Conservation (phyloP, 768 basidiomycete species). For the Strobilomyces dryophilus region DNA sequence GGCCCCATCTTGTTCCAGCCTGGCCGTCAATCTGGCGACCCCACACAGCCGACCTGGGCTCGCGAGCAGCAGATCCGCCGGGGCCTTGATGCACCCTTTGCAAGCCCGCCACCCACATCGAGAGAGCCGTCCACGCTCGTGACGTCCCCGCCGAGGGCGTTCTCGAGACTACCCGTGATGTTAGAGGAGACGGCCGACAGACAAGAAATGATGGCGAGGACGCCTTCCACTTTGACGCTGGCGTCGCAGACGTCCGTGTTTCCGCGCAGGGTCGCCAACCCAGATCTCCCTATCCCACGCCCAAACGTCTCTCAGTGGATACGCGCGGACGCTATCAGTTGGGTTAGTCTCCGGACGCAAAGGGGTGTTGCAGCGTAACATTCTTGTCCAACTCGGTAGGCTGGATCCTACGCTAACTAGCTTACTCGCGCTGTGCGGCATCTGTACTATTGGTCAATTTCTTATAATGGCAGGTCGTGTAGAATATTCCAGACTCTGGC, state of each 20-base stretch:
- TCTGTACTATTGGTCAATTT: constrained; percentile 13
- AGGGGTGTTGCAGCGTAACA: constrained; percentile 14
- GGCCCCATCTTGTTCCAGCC: constrained; percentile 17
- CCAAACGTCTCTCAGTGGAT: constrained; percentile 52
- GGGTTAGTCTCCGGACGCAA: constrained; percentile 20
- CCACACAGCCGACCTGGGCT: constrained; percentile 48
- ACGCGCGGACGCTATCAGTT: constrained; percentile 37
- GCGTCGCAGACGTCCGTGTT: constrained; percentile 29
- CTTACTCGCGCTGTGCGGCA: background rate
- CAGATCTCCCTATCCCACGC: constrained; percentile 54
- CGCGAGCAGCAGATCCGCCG: constrained; percentile 39
- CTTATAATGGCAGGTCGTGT: background rate
- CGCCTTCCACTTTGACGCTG: constrained; percentile 12
- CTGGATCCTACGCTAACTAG: constrained; percentile 2
- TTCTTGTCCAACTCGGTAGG: constrained; percentile 1
- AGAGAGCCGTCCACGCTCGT: constrained; percentile 20
- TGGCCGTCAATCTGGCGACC: constrained; percentile 20
- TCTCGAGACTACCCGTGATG: constrained; percentile 17
- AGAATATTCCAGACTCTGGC: background rate
- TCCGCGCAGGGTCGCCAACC: constrained; percentile 39
- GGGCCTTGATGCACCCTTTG: constrained; percentile 56
- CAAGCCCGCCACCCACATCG: constrained; percentile 21
- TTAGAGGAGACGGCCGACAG: constrained; percentile 34
- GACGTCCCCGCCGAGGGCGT: constrained; percentile 31
- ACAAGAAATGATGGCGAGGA: constrained; percentile 27